phyloP scores from a whole-genome alignment of 2,329 filamentous ascomycete genomes.

The Keithomyces neogunnii region DNA sequence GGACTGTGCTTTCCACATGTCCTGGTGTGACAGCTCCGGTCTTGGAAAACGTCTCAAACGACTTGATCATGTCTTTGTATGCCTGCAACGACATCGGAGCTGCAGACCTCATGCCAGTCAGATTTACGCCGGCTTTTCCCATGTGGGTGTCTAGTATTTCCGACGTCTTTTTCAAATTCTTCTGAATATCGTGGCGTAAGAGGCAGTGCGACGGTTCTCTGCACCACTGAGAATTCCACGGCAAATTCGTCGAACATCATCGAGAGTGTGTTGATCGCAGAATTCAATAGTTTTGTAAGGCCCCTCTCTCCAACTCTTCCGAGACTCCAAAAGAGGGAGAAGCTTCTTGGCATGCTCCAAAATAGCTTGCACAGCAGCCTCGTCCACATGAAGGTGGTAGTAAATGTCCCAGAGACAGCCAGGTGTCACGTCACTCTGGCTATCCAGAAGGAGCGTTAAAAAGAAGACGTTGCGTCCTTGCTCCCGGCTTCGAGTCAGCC shows the following conservation, averaged over 20 bases:
- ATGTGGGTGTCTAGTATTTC: conserved; percentile 8
- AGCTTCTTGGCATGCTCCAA: conserved; percentile 35
- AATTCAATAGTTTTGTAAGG: conserved; percentile 37
- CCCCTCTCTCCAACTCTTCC: conserved; percentile 34
- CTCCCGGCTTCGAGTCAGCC: neutral
- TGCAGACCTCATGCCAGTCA: conserved; percentile 27
- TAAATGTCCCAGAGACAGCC: conserved; percentile 44
- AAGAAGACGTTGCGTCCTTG: conserved; percentile 48
- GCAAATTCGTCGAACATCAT: conserved; percentile 31
- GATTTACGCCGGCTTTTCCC: conserved; percentile 9
- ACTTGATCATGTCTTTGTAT: conserved; percentile 12
- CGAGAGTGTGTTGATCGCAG: conserved; percentile 38
- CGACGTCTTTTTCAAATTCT: conserved; percentile 13
- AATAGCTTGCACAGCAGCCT: conserved; percentile 26
- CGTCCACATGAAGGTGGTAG: conserved; percentile 41
- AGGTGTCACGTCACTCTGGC: conserved; percentile 14
- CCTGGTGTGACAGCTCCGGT: conserved; percentile 21
- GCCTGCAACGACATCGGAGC: conserved; percentile 25
- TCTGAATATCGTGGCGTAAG: conserved; percentile 8
- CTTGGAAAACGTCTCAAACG: conserved; percentile 25
- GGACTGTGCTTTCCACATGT: conserved; percentile 10
- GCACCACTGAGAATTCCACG: conserved; percentile 13
- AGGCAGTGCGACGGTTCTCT: conserved; percentile 7
- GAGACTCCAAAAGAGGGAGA: conserved; percentile 23
- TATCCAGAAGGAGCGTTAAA: conserved; percentile 41